These are phyloP conservation scores for Mycena galericulata DNA, from an alignment of 768 basidiomycete genomes.

Conservation along the genomic window DNA sequence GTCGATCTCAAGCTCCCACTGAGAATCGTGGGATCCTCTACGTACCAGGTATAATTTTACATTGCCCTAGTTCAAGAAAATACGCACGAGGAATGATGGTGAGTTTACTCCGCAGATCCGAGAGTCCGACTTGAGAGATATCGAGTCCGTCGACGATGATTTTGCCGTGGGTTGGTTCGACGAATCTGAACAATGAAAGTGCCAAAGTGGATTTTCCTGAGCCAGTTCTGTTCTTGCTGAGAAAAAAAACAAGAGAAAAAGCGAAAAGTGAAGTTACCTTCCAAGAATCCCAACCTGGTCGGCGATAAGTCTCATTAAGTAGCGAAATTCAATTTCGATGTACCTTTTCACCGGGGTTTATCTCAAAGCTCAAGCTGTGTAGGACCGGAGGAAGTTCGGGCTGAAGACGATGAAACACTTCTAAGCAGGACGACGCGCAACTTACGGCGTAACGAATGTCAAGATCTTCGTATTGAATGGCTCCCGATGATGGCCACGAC, in stretches of 20 bases:
- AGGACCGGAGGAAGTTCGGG: constrained; percentile 90
- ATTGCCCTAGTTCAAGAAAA: too few relatives aligned
- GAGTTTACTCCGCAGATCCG: constrained; percentile 73
- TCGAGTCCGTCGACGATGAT: constrained; percentile 76
- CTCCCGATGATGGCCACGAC: constrained; percentile 82
- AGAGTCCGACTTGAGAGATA: constrained; percentile 73
- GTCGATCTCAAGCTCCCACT: constrained; percentile 86
- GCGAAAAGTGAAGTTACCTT: constrained; percentile 32
- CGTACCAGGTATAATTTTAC: too few relatives aligned
- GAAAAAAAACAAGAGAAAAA: neutral
- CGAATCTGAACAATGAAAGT: constrained; percentile 87
- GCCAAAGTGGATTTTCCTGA: constrained; percentile 89
- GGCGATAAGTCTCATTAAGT: neutral
- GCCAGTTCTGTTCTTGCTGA: constrained; percentile 57
- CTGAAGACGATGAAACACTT: constrained; percentile 51
- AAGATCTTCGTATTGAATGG: constrained; percentile 78
- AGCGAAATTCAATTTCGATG: constrained; percentile 20
- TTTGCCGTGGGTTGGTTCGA: constrained; percentile 72
- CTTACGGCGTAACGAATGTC: constrained; percentile 83
- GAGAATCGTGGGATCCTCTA: constrained; percentile 92
- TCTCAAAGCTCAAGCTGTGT: constrained; percentile 80
- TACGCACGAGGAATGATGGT: constrained; percentile 80
- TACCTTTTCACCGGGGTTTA: constrained; percentile 83
- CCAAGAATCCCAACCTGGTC: constrained; percentile 76
- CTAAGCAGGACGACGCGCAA: constrained; percentile 19